Base-by-base conservation (phyloP, 345 rosid species). In the Mangifera indica region DNA sequence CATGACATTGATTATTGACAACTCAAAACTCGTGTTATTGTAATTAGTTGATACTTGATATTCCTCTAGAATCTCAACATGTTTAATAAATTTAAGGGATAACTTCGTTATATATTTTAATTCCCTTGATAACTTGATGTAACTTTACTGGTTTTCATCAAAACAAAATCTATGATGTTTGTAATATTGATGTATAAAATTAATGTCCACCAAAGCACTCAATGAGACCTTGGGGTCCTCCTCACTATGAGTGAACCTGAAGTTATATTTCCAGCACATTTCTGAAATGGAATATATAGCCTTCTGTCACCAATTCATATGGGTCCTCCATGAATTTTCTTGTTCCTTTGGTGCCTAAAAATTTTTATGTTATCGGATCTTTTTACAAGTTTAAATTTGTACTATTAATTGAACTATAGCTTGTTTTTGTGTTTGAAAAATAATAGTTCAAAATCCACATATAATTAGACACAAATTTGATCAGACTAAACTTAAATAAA, bases 261-360 rank as follows among this genome's bases (percentile, higher is more conserved):
- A 73, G 82, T 78, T 78, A 66, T 37, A 76, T 66, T 37, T 76
- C 82, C 85, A 82, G 77, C 80, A 56, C 82, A 79, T 68, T 73
- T 71, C 71, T 63, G 17, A 58, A 45, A 45, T 34, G 25, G 44
- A 58, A 45, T 61, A n/a, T n/a, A n/a, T n/a, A 22, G 70, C 62
- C 14, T 78, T 60, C 13, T 37, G 42, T 37, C 42, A 37, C 42
- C 9, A 37, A 5, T 37, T 37, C 5, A 37, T 7, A 37, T 37
- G 42, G 37, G 42, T 37, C 42, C 42, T 37, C 42, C 8, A 37
- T 5, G 9, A 37, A 25, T 51, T 29, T 29, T 49, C 64, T 25
- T 15, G 34, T 37, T 48, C 13, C 73, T 45, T 69, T 17, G 45
- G 64, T 12, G 44, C 45, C 64, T 58, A 8, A 0, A 10, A 18